Conservation (phyloP, 2,329 filamentous ascomycete species). For the Thielaviopsis ethacetica region DNA sequence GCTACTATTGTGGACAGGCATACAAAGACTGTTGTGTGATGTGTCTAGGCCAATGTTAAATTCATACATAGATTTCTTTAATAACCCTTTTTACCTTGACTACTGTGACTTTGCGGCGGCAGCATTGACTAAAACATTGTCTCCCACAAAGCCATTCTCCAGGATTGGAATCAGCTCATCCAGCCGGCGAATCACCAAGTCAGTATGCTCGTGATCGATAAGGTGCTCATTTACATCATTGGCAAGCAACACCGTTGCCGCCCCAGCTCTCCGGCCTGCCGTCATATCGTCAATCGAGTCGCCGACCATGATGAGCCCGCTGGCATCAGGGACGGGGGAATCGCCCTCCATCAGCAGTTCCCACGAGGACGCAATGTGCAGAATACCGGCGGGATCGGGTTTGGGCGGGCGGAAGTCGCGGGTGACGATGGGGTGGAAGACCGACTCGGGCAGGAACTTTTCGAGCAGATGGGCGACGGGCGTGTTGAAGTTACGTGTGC, state of each 20-base stretch:
- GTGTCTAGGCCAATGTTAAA: not conserved
- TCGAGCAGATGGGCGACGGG: constrained; percentile 59
- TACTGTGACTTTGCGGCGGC: not conserved
- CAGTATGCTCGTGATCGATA: constrained; percentile 56
- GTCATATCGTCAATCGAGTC: constrained; percentile 89
- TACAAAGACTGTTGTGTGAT: too few species aligned
- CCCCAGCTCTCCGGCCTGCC: constrained; percentile 66
- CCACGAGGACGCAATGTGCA: constrained; percentile 73
- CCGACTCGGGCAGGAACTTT: constrained; percentile 52
- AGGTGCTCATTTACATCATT: constrained; percentile 67
- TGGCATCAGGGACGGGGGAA: constrained; percentile 23
- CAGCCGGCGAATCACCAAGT: constrained; percentile 52
- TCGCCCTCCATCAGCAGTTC: constrained; percentile 27
- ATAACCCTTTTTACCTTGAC: not conserved
- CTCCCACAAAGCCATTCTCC: constrained; percentile 55
- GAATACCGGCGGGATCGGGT: constrained; percentile 71
- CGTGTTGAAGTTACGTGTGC: constrained; percentile 81
- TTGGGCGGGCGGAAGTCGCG: constrained; percentile 72
- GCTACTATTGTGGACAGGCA: too few species aligned
- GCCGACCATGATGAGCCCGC: constrained; percentile 47
- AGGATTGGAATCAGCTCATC: constrained; percentile 64
- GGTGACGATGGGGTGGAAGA: constrained; percentile 68
- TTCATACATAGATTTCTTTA: not conserved
- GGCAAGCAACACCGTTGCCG: constrained; percentile 72
- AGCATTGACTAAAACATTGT: constrained; percentile 9